These are phyloP conservation scores for Zygosaccharomyces siamensis DNA, from an alignment of 805 yeast genomes.

Conservation along the genomic window DNA sequence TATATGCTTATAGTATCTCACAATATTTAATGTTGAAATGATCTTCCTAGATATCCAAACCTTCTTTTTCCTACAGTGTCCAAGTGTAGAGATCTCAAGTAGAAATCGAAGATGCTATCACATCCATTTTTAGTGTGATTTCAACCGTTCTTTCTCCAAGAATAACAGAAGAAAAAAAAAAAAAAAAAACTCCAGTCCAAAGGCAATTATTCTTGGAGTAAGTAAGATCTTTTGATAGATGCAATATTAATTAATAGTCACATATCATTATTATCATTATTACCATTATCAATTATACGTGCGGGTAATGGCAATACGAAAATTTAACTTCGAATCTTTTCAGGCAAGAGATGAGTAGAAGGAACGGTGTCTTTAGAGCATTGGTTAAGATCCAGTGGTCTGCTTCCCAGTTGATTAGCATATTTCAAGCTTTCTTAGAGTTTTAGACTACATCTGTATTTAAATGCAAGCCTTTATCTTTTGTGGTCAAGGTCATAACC, in stretches of 20 bases:
- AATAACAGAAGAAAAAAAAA: too few species aligned
- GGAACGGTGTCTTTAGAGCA: not conserved
- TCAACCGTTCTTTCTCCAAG: too few species aligned
- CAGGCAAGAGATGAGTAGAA: not conserved
- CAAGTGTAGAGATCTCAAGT: too few species aligned
- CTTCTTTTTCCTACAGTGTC: too few species aligned
- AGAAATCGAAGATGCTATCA: too few species aligned
- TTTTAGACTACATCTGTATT: slow-evolving; percentile 42
- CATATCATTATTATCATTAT: not conserved
- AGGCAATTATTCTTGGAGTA: too few species aligned
- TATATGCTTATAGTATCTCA: too few species aligned
- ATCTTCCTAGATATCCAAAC: too few species aligned
- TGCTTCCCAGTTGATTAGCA: not conserved
- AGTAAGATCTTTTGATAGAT: not conserved
- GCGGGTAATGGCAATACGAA: not conserved
- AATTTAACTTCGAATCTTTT: not conserved
- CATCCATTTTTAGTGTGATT: too few species aligned
- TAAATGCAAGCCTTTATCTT: slow-evolving; percentile 88
- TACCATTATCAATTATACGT: not conserved
- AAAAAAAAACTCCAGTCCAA: too few species aligned
- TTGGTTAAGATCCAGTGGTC: not conserved
- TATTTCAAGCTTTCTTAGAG: not conserved
- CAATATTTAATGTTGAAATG: too few species aligned
- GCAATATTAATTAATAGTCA: not conserved
- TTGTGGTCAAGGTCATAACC: slow-evolving; percentile 76